Conservation (phyloP, 768 basidiomycete genomes). For the Suillus variegatus region DNA sequence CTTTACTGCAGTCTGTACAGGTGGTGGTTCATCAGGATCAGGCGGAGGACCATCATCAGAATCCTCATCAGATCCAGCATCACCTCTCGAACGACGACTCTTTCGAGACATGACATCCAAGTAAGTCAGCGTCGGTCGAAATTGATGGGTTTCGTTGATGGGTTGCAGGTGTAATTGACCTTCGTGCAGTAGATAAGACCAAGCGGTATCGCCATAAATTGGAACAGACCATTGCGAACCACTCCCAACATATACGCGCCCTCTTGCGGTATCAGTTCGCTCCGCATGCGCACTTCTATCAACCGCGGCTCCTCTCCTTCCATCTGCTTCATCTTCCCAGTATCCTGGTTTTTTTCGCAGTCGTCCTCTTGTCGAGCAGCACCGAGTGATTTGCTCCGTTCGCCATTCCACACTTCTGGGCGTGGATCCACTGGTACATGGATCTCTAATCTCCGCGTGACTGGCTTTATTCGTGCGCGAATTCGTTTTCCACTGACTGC, state of each 20-base stretch:
- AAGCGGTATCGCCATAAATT: constrained; percentile 1
- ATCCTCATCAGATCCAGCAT: constrained; percentile 62
- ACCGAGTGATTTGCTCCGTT: constrained; percentile 67
- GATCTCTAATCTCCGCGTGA: constrained; percentile 64
- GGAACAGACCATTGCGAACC: constrained; percentile 61
- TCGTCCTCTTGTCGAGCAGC: constrained; percentile 71
- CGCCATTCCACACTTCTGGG: constrained; percentile 78
- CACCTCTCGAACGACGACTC: constrained; percentile 48
- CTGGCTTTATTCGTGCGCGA: constrained; percentile 68
- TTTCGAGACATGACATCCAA: constrained; percentile 73
- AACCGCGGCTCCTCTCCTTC: constrained; percentile 64
- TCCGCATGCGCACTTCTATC: constrained; percentile 68
- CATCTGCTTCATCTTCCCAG: constrained; percentile 40
- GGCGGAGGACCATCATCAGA: constrained; percentile 79
- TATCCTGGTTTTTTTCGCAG: constrained; percentile 72
- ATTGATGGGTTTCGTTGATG: constrained; percentile 75
- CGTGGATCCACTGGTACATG: constrained; percentile 84
- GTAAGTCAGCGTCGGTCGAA: constrained; percentile 82
- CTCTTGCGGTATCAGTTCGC: constrained; percentile 67
- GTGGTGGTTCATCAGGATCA: constrained; percentile 71
- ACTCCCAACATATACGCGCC: constrained; percentile 78
- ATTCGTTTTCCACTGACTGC: constrained; percentile 73
- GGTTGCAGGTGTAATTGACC: constrained; percentile 79
- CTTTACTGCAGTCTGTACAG: constrained; percentile 39
- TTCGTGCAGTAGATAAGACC: constrained; percentile 29